Conservation (phyloP, 495 filamentous ascomycete genomes). For the Xylaria nigripes region DNA sequence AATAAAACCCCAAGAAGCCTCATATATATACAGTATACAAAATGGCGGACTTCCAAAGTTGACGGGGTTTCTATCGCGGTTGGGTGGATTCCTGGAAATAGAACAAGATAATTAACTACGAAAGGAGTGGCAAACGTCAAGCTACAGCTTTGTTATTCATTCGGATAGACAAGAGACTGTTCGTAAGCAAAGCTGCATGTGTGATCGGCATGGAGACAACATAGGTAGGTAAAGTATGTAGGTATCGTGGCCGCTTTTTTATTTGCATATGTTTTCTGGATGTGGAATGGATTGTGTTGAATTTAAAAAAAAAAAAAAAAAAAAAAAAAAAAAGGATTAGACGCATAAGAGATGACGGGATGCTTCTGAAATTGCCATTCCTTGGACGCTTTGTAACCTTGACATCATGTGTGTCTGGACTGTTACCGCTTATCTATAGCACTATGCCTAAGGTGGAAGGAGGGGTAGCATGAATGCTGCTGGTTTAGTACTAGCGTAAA, state of each 20-base stretch:
- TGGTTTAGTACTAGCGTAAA: not conserved
- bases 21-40: not conserved
- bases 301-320: not conserved
- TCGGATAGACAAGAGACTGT: not conserved
- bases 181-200: not conserved
- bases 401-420: no score
- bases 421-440: not conserved
- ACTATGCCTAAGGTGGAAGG: not conserved
- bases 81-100: not conserved
- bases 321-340: not conserved
- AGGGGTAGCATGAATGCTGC: not conserved
- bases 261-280: no score
- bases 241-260: not conserved
- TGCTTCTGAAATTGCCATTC: no score
- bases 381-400: no score
- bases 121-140: not conserved
- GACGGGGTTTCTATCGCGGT: not conserved
- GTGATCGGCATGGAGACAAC: not conserved
- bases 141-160: not conserved
- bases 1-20: not conserved
- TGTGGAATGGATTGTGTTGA: not conserved
- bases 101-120: not conserved
- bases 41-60: not conserved
- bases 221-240: not conserved
- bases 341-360: not conserved